Percentiles rank a stretch among this genome's conserved stretches.
phyloP scores from a whole-genome alignment of 805 yeast species.

The Jamesozyma gamospora region DNA sequence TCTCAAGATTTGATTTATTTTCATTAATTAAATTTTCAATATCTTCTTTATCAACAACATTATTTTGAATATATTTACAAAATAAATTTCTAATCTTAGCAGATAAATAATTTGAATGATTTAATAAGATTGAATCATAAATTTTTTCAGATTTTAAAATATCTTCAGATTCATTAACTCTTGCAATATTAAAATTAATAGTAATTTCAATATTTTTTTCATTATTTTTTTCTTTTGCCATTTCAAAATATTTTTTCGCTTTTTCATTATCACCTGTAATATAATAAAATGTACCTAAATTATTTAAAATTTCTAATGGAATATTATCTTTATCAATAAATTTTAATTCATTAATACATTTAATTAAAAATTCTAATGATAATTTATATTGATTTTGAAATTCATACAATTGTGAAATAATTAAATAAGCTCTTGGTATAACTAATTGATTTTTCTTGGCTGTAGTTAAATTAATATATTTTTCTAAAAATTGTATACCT shows the following conservation, averaged over 20 bases:
- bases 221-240: constrained; percentile 30
- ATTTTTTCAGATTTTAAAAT: constrained; percentile 16
- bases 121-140: constrained; percentile 48
- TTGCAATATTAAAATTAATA: constrained; percentile 64
- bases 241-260: constrained; percentile 46
- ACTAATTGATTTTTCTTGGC: constrained; percentile 48
- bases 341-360: constrained; percentile 44
- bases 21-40: constrained; percentile 43
- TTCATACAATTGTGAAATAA: constrained; percentile 65
- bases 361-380: constrained; percentile 53
- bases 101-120: constrained; percentile 60
- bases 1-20: constrained; percentile 58
- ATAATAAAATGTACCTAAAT: constrained; percentile 76
- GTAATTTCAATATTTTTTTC: constrained; percentile 33
- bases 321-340: constrained; percentile 28
- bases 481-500: constrained; percentile 58
- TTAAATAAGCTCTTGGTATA: constrained; percentile 52
- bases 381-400: constrained; percentile 48
- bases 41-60: constrained; percentile 8
- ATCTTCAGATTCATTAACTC: constrained; percentile 49
- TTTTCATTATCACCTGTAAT: constrained; percentile 49
- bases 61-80: constrained; percentile 44
- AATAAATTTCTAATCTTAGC: constrained; percentile 67
- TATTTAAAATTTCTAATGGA: constrained; percentile 59
- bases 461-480: constrained; percentile 53